These are phyloP conservation scores for Cyclocybe cylindracea DNA, from an alignment of 768 basidiomycete species.

Conservation along the genomic window DNA sequence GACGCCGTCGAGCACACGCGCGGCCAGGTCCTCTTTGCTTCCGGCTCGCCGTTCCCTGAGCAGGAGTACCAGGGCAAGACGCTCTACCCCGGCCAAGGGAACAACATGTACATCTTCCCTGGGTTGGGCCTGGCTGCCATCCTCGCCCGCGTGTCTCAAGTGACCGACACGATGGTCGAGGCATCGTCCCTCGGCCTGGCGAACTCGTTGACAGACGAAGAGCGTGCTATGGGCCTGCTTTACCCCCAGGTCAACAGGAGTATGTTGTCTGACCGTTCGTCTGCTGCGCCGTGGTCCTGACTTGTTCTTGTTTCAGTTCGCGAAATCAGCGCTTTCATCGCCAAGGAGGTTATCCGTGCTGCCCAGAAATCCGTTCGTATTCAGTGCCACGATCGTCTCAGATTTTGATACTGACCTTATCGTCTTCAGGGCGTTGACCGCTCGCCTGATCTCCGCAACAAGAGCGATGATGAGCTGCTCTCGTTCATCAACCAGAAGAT, in stretches of 20 bases:
- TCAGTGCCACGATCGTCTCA: slow-evolving; percentile 3
- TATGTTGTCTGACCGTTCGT: slow-evolving; percentile 25
- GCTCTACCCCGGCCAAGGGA: slow-evolving; percentile 85
- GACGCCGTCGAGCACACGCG: slow-evolving; percentile 73
- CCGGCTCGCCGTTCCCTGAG: slow-evolving; percentile 82
- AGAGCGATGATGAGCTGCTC: slow-evolving; percentile 58
- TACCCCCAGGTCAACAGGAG: slow-evolving; percentile 84
- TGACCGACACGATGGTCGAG: slow-evolving; percentile 90
- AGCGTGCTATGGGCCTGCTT: slow-evolving; percentile 63
- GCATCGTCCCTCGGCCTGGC: slow-evolving; percentile 82
- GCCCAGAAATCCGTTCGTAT: slow-evolving; percentile 73
- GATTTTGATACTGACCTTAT: neutral
- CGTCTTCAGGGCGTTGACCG: slow-evolving; percentile 52
- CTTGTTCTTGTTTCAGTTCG: slow-evolving; percentile 45
- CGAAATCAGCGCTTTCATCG: slow-evolving; percentile 80
- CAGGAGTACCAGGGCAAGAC: slow-evolving; percentile 54
- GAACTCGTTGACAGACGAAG: slow-evolving; percentile 68
- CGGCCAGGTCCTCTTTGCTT: slow-evolving; percentile 83
- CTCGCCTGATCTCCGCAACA: slow-evolving; percentile 49
- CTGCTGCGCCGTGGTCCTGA: neutral
- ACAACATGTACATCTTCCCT: slow-evolving; percentile 91
- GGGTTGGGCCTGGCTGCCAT: slow-evolving; percentile 82
- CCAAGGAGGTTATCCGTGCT: slow-evolving; percentile 71
- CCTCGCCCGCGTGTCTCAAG: slow-evolving; percentile 61
- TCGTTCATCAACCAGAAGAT: slow-evolving; percentile 62